Evolutionary conservation across 2,329 filamentous ascomycete genomes (phyloP).

Genomic region (Didymella arachidicola): DNA sequence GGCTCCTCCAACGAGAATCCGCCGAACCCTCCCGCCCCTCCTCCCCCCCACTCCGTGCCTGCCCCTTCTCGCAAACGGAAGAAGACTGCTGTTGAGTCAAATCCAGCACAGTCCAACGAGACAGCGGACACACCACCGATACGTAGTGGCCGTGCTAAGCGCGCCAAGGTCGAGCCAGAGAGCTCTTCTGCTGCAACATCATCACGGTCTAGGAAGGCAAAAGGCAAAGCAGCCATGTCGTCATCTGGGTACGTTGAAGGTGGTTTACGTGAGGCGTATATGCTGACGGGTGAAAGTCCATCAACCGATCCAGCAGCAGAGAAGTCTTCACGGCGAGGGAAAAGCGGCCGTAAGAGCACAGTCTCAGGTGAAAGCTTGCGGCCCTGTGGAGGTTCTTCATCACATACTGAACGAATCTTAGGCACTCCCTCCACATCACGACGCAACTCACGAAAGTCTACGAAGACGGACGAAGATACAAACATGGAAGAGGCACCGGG

Average conservation of each 20-base stretch:
- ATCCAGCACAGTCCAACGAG: conserved; percentile 58
- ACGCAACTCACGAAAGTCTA: conserved; percentile 43
- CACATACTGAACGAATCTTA: conserved; percentile 35
- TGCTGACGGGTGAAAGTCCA: conserved; percentile 57
- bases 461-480: conserved; percentile 67
- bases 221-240: conserved; percentile 73
- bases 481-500: conserved; percentile 74
- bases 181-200: conserved; percentile 49
- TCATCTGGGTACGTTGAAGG: conserved; percentile 66
- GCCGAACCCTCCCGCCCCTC: conserved; percentile 54
- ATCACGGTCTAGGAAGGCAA: conserved; percentile 63
- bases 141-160: conserved; percentile 55
- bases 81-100: conserved; percentile 58
- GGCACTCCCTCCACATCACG: conserved; percentile 44
- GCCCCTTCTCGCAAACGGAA: conserved; percentile 78
- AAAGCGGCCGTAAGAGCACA: conserved; percentile 75
- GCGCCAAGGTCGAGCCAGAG: conserved; percentile 70
- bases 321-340: conserved; percentile 74
- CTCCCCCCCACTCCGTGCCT: conserved; percentile 53
- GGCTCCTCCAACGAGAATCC: conserved; percentile 55
- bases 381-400: conserved; percentile 27
- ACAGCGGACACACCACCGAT: conserved; percentile 43
- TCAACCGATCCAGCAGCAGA: conserved; percentile 71
- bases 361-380: conserved; percentile 57
- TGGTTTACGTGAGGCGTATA: conserved; percentile 3